Conservation (phyloP, 805 yeast species). For the Saccharomyces eubayanus region DNA sequence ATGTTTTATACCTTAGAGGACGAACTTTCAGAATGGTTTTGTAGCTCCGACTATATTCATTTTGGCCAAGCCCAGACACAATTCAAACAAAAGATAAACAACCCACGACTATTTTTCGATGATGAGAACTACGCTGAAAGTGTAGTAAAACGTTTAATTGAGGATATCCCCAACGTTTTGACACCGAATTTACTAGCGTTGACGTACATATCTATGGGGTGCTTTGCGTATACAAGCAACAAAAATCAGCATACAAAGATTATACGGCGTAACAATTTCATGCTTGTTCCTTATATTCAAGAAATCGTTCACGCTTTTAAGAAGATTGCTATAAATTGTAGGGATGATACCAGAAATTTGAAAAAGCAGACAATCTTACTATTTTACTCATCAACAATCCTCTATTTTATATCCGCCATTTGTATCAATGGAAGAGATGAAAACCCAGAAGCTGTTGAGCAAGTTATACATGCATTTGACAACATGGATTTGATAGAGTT, state of each 20-base stretch:
- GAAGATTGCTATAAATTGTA: conserved; percentile 17
- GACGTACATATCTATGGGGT: conserved; percentile 24
- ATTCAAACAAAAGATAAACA: conserved; percentile 9
- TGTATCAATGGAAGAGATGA: conserved; percentile 17
- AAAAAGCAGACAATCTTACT: conserved; percentile 14
- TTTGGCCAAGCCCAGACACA: conserved; percentile 10
- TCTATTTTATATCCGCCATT: conserved; percentile 17
- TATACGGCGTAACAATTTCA: conserved; percentile 19
- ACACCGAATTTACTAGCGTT: conserved; percentile 13
- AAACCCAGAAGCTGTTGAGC: not conserved
- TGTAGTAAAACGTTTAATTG: conserved; percentile 1
- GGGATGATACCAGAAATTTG: conserved; percentile 17
- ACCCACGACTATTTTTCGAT: conserved; percentile 8
- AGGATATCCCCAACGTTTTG: conserved; percentile 2
- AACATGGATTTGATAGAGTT: conserved; percentile 33
- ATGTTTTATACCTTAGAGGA: conserved; percentile 32
- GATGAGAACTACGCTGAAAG: conserved; percentile 15
- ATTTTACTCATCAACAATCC: conserved; percentile 22
- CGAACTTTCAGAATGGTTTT: conserved; percentile 45
- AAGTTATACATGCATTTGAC: conserved; percentile 11
- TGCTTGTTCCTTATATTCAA: conserved; percentile 10
- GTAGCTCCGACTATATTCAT: conserved; percentile 23
- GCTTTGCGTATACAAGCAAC: conserved; percentile 7
- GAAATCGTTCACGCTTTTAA: conserved; percentile 15
- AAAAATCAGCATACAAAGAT: conserved; percentile 11